A percentile compares a stretch with the other conserved stretches of the same genome.
Conservation (phyloP, 192 early-diverging fungal genomes). For the Coemansia javaensis region DNA sequence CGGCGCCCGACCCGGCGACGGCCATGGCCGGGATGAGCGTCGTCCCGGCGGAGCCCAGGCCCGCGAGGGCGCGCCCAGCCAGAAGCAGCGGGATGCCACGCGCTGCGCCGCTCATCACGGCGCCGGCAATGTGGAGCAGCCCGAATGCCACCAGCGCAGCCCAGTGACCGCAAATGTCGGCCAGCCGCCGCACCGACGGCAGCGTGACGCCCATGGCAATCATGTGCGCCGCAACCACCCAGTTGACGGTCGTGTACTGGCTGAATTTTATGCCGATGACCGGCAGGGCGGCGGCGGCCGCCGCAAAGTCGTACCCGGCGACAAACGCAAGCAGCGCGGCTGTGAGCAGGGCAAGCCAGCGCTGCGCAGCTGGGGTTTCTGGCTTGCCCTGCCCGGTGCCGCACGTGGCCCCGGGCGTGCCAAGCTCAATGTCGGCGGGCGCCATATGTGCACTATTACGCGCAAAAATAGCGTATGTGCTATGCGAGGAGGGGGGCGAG, state of each 20-base stretch:
- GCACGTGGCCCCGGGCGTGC: not conserved
- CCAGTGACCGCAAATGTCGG: constrained; percentile 50
- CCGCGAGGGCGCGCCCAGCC: constrained; percentile 47
- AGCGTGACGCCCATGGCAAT: constrained; percentile 44
- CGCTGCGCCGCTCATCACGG: constrained; percentile 46
- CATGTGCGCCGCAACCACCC: constrained; percentile 68
- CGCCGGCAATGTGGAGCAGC: constrained; percentile 37
- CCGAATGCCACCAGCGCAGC: constrained; percentile 10
- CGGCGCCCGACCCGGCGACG: constrained; percentile 32
- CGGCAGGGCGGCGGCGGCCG: constrained; percentile 69
- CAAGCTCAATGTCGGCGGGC: constrained; percentile 3
- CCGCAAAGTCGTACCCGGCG: constrained; percentile 72
- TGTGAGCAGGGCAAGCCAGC: constrained; percentile 5
- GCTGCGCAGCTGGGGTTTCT: not conserved
- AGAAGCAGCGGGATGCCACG: constrained; percentile 55
- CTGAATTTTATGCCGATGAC: constrained; percentile 67
- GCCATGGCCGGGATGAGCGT: constrained; percentile 51
- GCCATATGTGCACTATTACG: not conserved
- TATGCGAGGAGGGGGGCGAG: too few species aligned
- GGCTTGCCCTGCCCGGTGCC: not conserved
- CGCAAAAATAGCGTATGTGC: too few species aligned
- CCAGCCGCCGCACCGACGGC: constrained; percentile 50
- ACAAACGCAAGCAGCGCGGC: constrained; percentile 62
- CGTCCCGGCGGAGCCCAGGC: constrained; percentile 44
- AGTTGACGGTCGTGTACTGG: constrained; percentile 63